Evolutionary conservation across 306 rosid species (phyloP).

Genomic region (Citrullus colocynthis): DNA sequence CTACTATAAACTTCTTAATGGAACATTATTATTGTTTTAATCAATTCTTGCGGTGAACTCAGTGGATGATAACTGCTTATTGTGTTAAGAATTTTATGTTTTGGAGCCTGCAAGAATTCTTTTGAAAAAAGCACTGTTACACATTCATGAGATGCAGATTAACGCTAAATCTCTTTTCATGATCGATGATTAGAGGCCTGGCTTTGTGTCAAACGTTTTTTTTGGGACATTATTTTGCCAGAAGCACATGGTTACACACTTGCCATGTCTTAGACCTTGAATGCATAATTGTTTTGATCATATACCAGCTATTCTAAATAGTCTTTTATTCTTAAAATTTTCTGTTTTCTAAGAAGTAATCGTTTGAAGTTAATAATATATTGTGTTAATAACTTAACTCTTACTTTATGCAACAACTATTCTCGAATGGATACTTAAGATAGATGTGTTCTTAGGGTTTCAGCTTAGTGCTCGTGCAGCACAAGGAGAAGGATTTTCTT

Average conservation of each 20-base stretch:
- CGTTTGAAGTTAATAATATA: neutral
- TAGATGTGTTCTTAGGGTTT: constrained; percentile 50
- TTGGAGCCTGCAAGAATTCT: neutral
- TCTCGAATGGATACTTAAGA: constrained; percentile 10
- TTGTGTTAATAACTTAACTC: neutral
- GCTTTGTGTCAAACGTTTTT: neutral
- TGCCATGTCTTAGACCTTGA: neutral
- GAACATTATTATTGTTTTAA: neutral
- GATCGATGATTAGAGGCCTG: neutral
- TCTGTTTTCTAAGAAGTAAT: neutral
- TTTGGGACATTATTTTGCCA: neutral
- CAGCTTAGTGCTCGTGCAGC: constrained; percentile 70
- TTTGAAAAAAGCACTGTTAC: neutral
- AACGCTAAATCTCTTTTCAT: neutral
- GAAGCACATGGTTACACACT: neutral
- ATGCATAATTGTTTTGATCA: neutral
- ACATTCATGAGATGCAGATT: neutral
- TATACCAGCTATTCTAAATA: neutral
- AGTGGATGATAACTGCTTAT: neutral
- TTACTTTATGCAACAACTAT: constrained; percentile 1
- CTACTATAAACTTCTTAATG: neutral
- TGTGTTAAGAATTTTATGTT: neutral
- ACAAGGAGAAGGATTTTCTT: constrained; percentile 83
- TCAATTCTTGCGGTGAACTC: neutral
- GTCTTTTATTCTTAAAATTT: neutral